Conservation (phyloP, 345 rosid genomes). For the Citrus hindsii region DNA sequence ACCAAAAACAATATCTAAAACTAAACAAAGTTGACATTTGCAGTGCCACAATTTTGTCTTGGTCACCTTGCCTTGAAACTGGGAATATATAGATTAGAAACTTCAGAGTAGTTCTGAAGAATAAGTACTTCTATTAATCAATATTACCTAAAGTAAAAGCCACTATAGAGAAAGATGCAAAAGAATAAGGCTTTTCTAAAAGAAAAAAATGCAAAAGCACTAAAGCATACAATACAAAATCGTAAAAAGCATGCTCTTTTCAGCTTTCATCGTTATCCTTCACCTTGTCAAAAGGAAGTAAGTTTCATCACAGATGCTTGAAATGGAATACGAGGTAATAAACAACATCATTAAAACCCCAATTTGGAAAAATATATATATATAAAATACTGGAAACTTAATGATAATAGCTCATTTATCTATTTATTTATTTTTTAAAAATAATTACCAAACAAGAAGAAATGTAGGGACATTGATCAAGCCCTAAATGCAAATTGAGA, state of each 20-base stretch:
- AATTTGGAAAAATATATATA: too few species aligned
- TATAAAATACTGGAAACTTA: not conserved
- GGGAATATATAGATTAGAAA: not conserved
- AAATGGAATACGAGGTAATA: not conserved
- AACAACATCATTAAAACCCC: not conserved
- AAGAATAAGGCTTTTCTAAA: constrained; percentile 19
- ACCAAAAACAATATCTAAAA: not conserved
- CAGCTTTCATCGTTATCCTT: not conserved
- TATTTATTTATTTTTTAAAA: too few species aligned
- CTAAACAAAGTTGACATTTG: not conserved
- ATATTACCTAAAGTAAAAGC: constrained; percentile 9
- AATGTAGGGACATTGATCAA: not conserved
- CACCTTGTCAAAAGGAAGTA: not conserved
- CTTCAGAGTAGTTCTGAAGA: not conserved
- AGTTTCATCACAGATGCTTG: not conserved
- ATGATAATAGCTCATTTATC: too few species aligned
- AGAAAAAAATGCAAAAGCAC: constrained; percentile 18
- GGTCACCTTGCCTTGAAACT: not conserved
- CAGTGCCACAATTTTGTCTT: not conserved
- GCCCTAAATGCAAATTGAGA: not conserved
- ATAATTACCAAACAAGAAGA: not conserved
- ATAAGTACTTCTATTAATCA: constrained; percentile 4
- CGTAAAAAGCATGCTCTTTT: not conserved
- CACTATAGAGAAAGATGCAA: constrained; percentile 23
- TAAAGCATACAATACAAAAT: constrained; percentile 7